These are phyloP conservation scores for Fagopyrum esculentum DNA, from an alignment of 148 eudicot species.

Conservation along the genomic window DNA sequence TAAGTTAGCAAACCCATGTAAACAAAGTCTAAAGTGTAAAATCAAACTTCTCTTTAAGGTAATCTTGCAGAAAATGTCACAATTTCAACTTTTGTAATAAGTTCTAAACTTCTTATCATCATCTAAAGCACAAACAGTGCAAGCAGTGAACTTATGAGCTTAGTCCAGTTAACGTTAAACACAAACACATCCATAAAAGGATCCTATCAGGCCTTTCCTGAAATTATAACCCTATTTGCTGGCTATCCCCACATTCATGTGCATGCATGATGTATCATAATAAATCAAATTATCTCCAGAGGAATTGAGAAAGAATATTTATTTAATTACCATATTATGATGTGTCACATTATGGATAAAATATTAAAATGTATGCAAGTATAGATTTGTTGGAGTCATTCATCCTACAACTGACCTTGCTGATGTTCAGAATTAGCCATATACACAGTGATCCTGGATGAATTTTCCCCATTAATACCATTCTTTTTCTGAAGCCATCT, in stretches of 20 bases:
- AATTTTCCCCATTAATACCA: constrained; percentile 20
- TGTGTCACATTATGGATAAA: neutral
- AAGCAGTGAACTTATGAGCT: neutral
- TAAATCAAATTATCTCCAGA: neutral
- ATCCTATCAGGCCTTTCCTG: neutral
- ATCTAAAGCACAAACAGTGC: neutral
- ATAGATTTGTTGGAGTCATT: neutral
- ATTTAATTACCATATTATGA: neutral
- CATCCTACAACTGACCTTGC: constrained; percentile 23
- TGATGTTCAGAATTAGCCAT: constrained; percentile 18
- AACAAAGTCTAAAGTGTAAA: neutral
- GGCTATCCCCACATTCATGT: neutral
- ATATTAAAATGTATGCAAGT: neutral
- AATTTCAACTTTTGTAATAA: neutral
- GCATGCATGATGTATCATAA: neutral
- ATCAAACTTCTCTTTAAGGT: neutral
- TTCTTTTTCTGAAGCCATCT: constrained; percentile 55
- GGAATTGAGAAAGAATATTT: neutral
- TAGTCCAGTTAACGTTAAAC: neutral
- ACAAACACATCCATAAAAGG: neutral
- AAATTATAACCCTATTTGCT: neutral
- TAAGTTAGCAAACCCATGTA: constrained; percentile 14
- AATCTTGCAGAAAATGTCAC: neutral
- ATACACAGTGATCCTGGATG: constrained; percentile 24
- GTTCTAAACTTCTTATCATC: neutral